A percentile compares a stretch with the other conserved stretches of the same genome.
phyloP scores from a whole-genome alignment of 345 rosid species.

The Physaria fendleri region DNA sequence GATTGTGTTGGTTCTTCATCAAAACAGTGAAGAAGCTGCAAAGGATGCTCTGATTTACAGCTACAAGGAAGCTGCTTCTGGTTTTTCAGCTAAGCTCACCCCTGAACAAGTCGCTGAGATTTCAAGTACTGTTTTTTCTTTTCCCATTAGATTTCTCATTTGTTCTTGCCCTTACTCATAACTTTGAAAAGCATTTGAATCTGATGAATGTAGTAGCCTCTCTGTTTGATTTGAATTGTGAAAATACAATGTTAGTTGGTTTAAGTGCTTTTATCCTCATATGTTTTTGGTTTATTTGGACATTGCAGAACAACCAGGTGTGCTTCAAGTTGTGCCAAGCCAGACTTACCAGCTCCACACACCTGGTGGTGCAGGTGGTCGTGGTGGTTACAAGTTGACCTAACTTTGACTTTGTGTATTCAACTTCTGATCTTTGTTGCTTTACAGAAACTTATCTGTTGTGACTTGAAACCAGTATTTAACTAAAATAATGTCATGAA shows the following conservation, averaged over 20 bases:
- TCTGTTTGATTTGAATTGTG: background rate
- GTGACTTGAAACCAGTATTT: background rate
- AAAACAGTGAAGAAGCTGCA: slow-evolving; percentile 66
- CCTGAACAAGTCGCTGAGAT: slow-evolving; percentile 65
- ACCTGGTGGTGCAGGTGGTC: slow-evolving; percentile 23
- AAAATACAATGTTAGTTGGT: background rate
- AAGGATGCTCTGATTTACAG: slow-evolving; percentile 67
- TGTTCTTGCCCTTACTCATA: background rate
- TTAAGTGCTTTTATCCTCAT: background rate
- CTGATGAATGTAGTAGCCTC: background rate
- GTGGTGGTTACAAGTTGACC: slow-evolving; percentile 18
- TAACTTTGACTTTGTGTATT: slow-evolving; percentile 6
- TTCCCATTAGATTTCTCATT: background rate
- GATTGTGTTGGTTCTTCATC: background rate
- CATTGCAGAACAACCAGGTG: slow-evolving; percentile 78
- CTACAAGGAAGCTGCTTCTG: slow-evolving; percentile 75
- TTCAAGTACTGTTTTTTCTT: slow-evolving; percentile 37
- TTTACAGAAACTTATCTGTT: slow-evolving; percentile 6
- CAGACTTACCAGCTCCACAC: slow-evolving; percentile 54
- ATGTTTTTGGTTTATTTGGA: background rate
- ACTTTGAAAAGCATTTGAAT: background rate
- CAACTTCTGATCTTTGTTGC: slow-evolving; percentile 10
- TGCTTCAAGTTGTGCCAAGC: slow-evolving; percentile 74
- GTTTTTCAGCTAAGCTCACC: slow-evolving; percentile 88
- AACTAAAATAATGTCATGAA: slow-evolving; percentile 10